A percentile compares a stretch with the other conserved stretches of the same genome.
These are phyloP conservation scores for Lactarius evosmus DNA, from an alignment of 768 basidiomycete genomes.

Conservation along the genomic window DNA sequence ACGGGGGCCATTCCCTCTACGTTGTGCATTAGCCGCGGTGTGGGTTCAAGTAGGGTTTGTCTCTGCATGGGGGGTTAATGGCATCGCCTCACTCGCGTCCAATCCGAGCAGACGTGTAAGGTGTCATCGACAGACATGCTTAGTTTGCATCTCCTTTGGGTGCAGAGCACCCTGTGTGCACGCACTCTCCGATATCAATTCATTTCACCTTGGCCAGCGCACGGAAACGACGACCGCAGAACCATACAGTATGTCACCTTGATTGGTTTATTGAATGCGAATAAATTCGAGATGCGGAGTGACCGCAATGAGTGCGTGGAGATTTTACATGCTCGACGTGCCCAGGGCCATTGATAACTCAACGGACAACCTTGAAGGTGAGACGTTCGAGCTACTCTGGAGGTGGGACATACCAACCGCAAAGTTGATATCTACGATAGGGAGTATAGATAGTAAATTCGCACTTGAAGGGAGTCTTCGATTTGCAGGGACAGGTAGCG, in stretches of 20 bases:
- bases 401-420: too few relatives aligned
- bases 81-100: slow-evolving; percentile 45
- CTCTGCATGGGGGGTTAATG: not conserved
- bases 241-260: not conserved
- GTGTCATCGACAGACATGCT: slow-evolving; percentile 40
- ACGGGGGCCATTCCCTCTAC: too few relatives aligned
- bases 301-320: not conserved
- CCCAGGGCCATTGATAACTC: too few relatives aligned
- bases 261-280: not conserved
- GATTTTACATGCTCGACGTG: not conserved
- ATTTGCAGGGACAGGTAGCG: too few relatives aligned
- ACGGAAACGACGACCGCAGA: not conserved
- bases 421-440: too few relatives aligned
- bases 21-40: not conserved
- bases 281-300: not conserved
- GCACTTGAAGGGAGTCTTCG: too few relatives aligned
- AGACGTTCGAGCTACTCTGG: too few relatives aligned
- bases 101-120: slow-evolving; percentile 61
- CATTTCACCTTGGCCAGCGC: not conserved
- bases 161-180: slow-evolving; percentile 53
- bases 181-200: not conserved
- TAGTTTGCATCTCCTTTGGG: not conserved
- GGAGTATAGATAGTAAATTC: too few relatives aligned
- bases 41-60: not conserved
- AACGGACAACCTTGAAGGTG: too few relatives aligned